phyloP scores from a whole-genome alignment of 495 filamentous ascomycete species.

The Corynascus novoguineensis region DNA sequence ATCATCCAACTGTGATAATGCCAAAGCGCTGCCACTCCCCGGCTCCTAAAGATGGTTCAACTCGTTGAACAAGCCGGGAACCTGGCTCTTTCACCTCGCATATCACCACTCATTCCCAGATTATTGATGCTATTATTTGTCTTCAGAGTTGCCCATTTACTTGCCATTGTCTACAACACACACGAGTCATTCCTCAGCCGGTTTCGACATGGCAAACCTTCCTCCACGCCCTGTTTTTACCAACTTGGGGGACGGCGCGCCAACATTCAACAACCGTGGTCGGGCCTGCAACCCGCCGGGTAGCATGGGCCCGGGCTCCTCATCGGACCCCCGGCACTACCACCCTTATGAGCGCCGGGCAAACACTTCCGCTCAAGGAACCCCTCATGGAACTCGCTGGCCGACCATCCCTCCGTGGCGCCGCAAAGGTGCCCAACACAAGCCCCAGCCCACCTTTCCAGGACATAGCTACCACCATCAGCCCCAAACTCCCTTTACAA shows the following conservation, averaged over 20 bases:
- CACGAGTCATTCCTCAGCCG: neutral
- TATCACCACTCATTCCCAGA: too few species aligned
- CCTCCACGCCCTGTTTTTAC: conserved; percentile 1
- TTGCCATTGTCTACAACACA: neutral
- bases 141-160: neutral
- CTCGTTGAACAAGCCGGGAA: too few species aligned
- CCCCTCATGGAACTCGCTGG: too few species aligned
- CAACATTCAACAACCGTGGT: neutral
- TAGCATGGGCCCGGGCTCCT: neutral
- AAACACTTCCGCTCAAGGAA: neutral
- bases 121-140: too few species aligned
- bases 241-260: conserved; percentile 1
- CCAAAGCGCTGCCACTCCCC: too few species aligned
- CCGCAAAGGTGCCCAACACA: neutral
- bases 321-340: neutral
- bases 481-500: neutral
- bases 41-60: too few species aligned
- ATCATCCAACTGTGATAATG: too few species aligned
- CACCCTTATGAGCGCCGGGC: neutral
- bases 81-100: too few species aligned
- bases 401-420: conserved; percentile 6
- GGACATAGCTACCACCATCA: neutral
- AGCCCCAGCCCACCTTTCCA: neutral
- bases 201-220: neutral
- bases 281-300: neutral